Percentiles rank a stretch among this genome's conserved stretches.
Conservation (phyloP, 495 filamentous ascomycete genomes). For the Neurospora sp. region DNA sequence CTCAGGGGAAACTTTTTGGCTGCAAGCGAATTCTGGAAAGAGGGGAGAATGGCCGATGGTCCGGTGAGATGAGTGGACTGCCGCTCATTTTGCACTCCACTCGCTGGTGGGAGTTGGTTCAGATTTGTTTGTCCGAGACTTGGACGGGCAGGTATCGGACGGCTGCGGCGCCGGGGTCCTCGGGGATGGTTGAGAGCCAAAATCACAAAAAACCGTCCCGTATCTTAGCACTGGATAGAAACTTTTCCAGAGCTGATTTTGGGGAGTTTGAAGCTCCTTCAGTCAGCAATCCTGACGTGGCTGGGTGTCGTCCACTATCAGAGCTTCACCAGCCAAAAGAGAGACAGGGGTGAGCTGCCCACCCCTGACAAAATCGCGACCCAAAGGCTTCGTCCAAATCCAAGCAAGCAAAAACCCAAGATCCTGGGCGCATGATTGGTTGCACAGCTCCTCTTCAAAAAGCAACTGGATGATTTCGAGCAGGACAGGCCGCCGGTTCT, state of each 20-base stretch:
- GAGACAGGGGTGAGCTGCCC: neutral
- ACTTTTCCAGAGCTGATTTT: neutral
- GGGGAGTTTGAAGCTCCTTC: neutral
- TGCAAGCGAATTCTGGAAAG: neutral
- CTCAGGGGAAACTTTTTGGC: neutral
- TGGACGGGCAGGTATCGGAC: neutral
- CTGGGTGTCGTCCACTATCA: constrained; percentile 14
- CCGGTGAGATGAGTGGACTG: neutral
- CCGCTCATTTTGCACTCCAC: neutral
- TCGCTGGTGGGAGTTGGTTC: neutral
- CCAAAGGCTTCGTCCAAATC: neutral
- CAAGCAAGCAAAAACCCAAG: neutral
- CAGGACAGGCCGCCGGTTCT: neutral
- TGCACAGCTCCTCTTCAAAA: neutral
- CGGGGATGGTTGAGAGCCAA: neutral
- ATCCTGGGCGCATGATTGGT: neutral
- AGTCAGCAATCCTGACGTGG: neutral
- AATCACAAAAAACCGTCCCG: neutral
- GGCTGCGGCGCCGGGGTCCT: too few species aligned
- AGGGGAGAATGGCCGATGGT: neutral
- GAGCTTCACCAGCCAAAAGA: constrained; percentile 5
- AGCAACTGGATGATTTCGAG: neutral
- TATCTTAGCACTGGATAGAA: neutral
- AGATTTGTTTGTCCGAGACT: neutral
- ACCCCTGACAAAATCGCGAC: neutral